Evolutionary conservation across 495 filamentous ascomycete genomes (phyloP), one percentile per base, ranked within the genome.

Genomic region (Hypoxylon intermedium): DNA sequence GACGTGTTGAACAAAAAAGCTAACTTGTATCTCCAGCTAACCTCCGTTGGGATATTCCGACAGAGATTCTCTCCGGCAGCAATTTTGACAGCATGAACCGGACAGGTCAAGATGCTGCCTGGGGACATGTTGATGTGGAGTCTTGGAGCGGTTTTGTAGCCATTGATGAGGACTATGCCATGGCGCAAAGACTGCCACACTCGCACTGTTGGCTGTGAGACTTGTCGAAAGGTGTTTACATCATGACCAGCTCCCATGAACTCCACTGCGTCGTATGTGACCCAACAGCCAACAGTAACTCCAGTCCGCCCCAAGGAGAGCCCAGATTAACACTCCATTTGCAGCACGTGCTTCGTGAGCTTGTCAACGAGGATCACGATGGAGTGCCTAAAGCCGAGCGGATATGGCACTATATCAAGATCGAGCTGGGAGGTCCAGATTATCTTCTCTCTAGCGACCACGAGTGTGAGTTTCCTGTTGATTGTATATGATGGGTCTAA

Each of bases 151-250:
- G 44, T 3, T 48, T 48, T 33, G 4, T 48, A 16, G 44, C 44
- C 18, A 7, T 48, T 3, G 44, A 48, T 28, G 44, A 48, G 24
- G 20, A 48, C 21, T 48, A 48, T 33, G 24, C 24, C 44, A 48
- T 48, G 9, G 12, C 24, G 6, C 21, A 48, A 18, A 13, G 28
- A 18, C 44, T 53, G 33, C 48, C 48, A 13, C 24, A 33, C 34
- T 37, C 56, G 18, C 56, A 60, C 19, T 49, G 49, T 16, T 60
- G 46, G 46, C 56, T 49, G 21, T 60, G 56, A 49, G 56, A 60
- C 33, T 30, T 18, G 15, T 43, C 56, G 12, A 60, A 60, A 37
- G 56, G 56, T 6, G 34, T 53, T 11, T 52, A 58, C 19, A 31
- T 58, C 26, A 24, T 58, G 41, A 45, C 18, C 12, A 40, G 53